Conservation (phyloP, 2,329 filamentous ascomycete species). For the Fusarium sp. region DNA sequence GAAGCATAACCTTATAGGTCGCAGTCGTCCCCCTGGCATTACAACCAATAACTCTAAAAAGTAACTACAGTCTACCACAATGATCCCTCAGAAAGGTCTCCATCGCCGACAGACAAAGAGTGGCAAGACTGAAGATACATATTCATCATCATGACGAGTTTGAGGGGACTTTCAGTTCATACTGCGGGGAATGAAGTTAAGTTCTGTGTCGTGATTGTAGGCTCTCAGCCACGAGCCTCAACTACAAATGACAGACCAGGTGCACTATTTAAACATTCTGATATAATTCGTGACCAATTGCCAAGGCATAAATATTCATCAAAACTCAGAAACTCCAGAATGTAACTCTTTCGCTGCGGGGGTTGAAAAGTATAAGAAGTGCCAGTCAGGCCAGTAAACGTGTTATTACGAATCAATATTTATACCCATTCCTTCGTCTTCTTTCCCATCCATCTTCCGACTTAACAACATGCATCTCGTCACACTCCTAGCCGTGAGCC, state of each 20-base stretch:
- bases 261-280: background rate
- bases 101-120: background rate
- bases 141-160: background rate
- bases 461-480: background rate
- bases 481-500: background rate
- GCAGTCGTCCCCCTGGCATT: no score
- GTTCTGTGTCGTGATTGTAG: background rate
- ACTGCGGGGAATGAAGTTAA: background rate
- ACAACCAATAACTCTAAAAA: background rate
- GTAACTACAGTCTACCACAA: no score
- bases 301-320: accelerated
- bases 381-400: background rate
- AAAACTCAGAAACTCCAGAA: no score
- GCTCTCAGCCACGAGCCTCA: background rate
- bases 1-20: no score
- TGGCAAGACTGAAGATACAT: accelerated
- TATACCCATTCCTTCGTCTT: background rate
- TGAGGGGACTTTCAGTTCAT: no score
- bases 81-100: accelerated
- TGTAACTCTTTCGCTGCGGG: background rate
- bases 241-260: background rate
- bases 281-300: accelerated
- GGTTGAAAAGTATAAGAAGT: background rate
- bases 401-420: background rate
- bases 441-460: background rate